Evolutionary conservation across 2,329 filamentous ascomycete genomes (phyloP), one percentile per base, ranked within the genome.

Genomic region (Aureobasidium zeae): DNA sequence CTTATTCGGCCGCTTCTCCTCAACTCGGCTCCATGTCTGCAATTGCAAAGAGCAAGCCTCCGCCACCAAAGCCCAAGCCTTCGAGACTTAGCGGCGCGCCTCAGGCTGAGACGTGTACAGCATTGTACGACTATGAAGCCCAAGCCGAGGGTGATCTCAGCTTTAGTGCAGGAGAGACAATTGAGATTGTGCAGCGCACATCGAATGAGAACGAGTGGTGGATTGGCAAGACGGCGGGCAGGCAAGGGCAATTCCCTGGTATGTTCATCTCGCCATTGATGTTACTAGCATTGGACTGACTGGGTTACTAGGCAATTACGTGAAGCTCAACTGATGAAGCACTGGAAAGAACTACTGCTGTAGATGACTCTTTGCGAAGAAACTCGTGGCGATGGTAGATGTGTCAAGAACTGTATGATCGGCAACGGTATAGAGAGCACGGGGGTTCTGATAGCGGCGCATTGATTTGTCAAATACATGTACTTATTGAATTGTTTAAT

Each of bases 191-290:
- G 2, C 74, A 73, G 48, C 75, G 85, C 53, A 94, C 86, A n/a
- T 72, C 76, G 50, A 95, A 94, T 56, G 81, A 86, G 39, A 96
- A 98, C 54, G 91, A 98, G 64, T 98, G 91, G 91, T 98, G 91
- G 91, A 81, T 74, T 7, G 91, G 91, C 26, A 84, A 78, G 59
- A 60, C 94, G 43, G 72, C 82, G 47, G 86, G 83, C 36, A 82
- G 81, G 65, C 71, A 84, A 57, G 91, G 91, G 19, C 89, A 96
- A 59, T 98, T 98, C 62, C 91, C 91, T 66, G 91, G 91, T 94
- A 72, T 60, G 77, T 64, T 24, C 4, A 34, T 20, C 7, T 12
- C 12, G n/a, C 3, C 20, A 7, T 1, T 13, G 39, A 6, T 20
- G 11, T 5, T 12, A 9, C 11, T 16, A 33, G 4, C 16, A n/a